Conservation (phyloP, 768 basidiomycete genomes). For the Kwoniella sp. region DNA sequence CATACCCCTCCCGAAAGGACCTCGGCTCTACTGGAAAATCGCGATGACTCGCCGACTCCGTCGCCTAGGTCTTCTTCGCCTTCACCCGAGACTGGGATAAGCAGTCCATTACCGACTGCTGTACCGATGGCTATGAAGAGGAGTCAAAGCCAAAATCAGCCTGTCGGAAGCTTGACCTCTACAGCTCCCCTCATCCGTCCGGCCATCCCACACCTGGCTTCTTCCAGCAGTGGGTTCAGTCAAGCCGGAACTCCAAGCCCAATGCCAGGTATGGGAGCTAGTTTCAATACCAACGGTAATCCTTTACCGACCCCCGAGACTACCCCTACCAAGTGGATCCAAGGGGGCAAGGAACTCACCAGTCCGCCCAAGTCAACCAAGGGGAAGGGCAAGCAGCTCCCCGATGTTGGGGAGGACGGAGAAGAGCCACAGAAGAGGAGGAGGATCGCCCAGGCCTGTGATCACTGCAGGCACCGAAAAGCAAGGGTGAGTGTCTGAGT, state of each 20-base stretch:
- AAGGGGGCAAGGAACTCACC: too few species aligned
- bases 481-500: not conserved
- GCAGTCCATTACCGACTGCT: not conserved
- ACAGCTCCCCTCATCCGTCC: not conserved
- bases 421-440: not conserved
- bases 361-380: too few species aligned
- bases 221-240: not conserved
- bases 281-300: too few species aligned
- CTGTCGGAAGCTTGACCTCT: not conserved
- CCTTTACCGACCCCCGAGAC: not conserved
- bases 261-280: too few species aligned
- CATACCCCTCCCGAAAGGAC: too few species aligned
- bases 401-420: not conserved
- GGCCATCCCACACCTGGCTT: not conserved
- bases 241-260: too few species aligned
- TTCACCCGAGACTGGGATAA: not conserved
- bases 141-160: not conserved
- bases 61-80: not conserved
- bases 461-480: not conserved
- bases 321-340: too few species aligned
- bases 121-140: not conserved
- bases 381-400: not conserved
- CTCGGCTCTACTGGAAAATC: too few species aligned
- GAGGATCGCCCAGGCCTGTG: not conserved
- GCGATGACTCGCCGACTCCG: too few species aligned